Evolutionary conservation across 179 eudicot species (phyloP), one percentile per base, ranked within the genome.

Genomic region (Silene noctiflora): DNA sequence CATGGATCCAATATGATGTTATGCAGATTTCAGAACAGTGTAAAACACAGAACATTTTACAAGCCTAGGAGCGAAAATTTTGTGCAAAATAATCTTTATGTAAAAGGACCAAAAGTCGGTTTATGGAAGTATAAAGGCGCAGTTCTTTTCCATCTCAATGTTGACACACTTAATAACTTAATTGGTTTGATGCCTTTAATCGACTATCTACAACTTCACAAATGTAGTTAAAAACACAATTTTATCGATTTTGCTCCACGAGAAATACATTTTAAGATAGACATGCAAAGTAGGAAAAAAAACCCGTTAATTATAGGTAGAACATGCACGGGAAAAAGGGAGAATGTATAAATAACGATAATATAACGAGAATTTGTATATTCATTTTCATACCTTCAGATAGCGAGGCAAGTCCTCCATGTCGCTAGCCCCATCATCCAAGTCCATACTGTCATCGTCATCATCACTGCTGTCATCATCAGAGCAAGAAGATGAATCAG

Each of bases 381-480:
- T 46, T 21, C 13, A 16, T 69, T 14, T 39, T 14, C 46, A 39
- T 68, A 69, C 72, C 72, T 69, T 69, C 10, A 42, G 27, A 69
- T 12, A n/a, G 7, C 31, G 19, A 8, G 72, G 72, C 12, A 68
- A 9, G 7, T 42, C 72, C 4, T 20, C 72, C 29, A 12, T 20
- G 31, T 69, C 72, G 8, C 56, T 33, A 67, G 2, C 10, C 51
- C 51, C 12, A 19, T 39, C 72, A 3, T 42, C 72, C 6, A 19
- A 12, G 20, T 29, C 27, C 16, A 5, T 33, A n/a, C 21, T 35
- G 10, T 35, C 71, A n/a, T n/a, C 22, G 8, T 67, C 24, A 16
- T 67, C 24, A 16, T n/a, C 25, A 10, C 5, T 2, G 17, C 53
- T 35, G 0, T 69, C 72, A 21, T 69, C 55, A 19, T 69, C 72